Evolutionary conservation across 1,284 basidiomycete genomes (phyloP).

Genomic region (Ganoderma lucidum): DNA sequence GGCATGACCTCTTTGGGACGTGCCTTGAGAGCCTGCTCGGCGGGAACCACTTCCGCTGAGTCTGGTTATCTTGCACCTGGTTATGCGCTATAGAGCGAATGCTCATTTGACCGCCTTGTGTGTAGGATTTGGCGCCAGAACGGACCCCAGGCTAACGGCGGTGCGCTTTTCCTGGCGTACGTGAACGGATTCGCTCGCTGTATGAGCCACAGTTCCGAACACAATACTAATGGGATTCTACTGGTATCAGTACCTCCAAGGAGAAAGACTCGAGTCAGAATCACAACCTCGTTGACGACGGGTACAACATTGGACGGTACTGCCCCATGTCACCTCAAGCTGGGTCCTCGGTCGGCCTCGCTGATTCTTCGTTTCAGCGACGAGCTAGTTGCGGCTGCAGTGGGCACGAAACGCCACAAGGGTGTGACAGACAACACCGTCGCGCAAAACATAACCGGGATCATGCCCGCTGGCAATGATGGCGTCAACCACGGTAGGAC

Average conservation of each 20-base stretch:
- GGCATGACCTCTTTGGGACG: conserved; percentile 59
- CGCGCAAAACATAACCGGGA: conserved; percentile 46
- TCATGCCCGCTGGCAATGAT: conserved; percentile 43
- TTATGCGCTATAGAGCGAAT: background rate
- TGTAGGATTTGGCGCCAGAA: conserved; percentile 76
- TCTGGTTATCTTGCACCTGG: background rate
- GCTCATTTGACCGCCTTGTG: background rate
- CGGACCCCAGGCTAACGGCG: conserved; percentile 59
- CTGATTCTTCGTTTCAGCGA: conserved; percentile 44
- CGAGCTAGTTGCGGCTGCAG: conserved; percentile 51
- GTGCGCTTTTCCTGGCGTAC: conserved; percentile 74
- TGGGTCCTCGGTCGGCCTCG: no score
- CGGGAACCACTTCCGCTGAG: conserved; percentile 68
- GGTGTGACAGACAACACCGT: conserved; percentile 57
- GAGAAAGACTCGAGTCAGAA: conserved; percentile 53
- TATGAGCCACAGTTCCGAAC: background rate
- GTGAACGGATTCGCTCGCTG: conserved; percentile 33
- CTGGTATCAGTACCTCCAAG: conserved; percentile 54
- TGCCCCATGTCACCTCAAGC: background rate
- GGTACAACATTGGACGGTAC: conserved; percentile 58
- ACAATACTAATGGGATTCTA: background rate
- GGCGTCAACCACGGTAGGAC: conserved; percentile 48
- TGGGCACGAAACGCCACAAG: conserved; percentile 49
- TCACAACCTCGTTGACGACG: conserved; percentile 58
- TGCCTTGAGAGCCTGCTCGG: conserved; percentile 67